Base-by-base conservation (phyloP, 1,139 yeast genomes). In the Zygoascus meyerae region DNA sequence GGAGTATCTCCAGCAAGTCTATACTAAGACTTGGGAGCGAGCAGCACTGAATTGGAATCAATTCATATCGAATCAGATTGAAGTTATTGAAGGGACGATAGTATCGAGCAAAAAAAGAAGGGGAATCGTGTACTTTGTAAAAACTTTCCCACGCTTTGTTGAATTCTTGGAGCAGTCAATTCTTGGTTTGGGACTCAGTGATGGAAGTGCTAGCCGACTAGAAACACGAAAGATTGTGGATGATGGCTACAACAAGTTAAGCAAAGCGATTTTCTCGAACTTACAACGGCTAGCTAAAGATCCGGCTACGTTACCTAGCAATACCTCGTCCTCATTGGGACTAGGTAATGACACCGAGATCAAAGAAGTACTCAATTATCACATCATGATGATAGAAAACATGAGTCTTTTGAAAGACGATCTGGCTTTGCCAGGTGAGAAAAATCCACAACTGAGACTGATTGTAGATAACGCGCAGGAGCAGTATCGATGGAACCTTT, bases 321-420 rank as follows among this genome's bases (percentile, higher is more conserved):
- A 52, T 14, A 38, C 48, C 7, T 40, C 49, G n/a, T 41, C 40
- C n/a, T 44, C 51, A 8, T 34, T 50, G n/a, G 36, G 45, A 8
- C 44, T 38, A 5, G 45, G 49, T 11, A 47, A 41, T 11, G 74
- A 74, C 48, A 77, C 74, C 51, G 85, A 80, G 50, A 69, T 68
- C 39, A 78, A 78, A 60, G 84, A 79, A 53, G 67, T 74, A 52
- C 74, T 77, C 32, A 73, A 78, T 57, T 71, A 81, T 50, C 78
- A 79, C 55, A 74, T 83, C 26, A 74, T 81, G 47, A 71, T 83
- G 55, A 68, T 84, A 42, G 81, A 81, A 55, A 86, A 86, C 59
- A 72, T 80, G 55, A 75, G 77, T 57, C 77, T 77, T 62, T 64
- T 83, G 33, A 64, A 72, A 36, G 84, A 81, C 50, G 78, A 76